Evolutionary conservation across 129 eudicot species (phyloP), one percentile per base, ranked within the genome.

Genomic region (Apium graveolens): DNA sequence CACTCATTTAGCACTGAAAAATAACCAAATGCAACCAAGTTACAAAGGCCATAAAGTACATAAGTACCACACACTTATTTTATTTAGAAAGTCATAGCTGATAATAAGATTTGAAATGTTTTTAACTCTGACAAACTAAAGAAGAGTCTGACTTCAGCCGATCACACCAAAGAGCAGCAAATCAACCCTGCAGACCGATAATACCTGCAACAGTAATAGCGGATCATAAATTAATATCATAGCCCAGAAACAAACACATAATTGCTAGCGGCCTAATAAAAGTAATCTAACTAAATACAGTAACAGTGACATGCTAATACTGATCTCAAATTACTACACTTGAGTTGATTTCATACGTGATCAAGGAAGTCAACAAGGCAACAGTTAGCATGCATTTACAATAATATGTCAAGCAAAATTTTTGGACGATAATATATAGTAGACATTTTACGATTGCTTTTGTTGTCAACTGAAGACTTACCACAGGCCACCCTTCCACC

Each of bases 401-500:
- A 51, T 7, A 51, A 20, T 6, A 62, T 62, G 35, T 27, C 3
- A 62, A 1, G 65, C 26, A 35, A 35, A 17, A 62, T 62, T 62
- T 13, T 11, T 60, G 5, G 31, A 65, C 21, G 0, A 11, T 4
- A 29, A 29, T 27, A 66, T 66, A 5, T 16, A 66, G 11, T 14
- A 31, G 41, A 66, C 20, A 66, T 29, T 13, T 66, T 2, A 66
- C 37, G 31, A 6, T 29, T 13, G 21, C 39, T 66, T 66, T 11
- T 29, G 6, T 65, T 31, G 20, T 66, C 39, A 32, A 27, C 11
- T 66, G 0, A 31, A 66, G 72, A 66, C 72, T 66, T 70, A 70
- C 74, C 74, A 37, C 74, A 70, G 43, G 74, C 74, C 11, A 70
- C 13, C 44, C 74, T 70, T 37, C 74, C 74, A 37, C 74, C 74